These are phyloP conservation scores for Xylaria castorea DNA, from an alignment of 495 filamentous ascomycete genomes.

Conservation along the genomic window DNA sequence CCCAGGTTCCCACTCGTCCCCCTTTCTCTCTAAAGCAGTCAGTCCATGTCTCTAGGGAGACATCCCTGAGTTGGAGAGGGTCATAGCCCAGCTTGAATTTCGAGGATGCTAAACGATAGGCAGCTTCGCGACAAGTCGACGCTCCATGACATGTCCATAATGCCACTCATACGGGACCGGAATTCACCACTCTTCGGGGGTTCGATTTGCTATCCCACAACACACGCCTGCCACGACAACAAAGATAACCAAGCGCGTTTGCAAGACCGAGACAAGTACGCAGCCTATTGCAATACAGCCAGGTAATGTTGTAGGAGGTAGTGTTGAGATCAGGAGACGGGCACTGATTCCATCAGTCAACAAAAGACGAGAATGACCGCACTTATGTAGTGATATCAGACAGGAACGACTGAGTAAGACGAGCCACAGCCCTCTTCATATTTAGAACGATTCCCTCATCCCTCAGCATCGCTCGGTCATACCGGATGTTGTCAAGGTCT, in stretches of 20 bases:
- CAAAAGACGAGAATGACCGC: background rate
- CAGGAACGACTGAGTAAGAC: background rate
- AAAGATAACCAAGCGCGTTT: background rate
- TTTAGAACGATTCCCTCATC: background rate
- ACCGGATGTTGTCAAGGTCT: background rate
- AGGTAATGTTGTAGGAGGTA: background rate
- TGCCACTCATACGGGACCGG: background rate
- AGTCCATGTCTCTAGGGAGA: background rate
- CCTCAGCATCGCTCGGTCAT: background rate
- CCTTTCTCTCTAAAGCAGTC: background rate
- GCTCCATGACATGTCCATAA: background rate
- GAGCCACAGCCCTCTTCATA: slow-evolving; percentile 6
- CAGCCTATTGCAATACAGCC: background rate
- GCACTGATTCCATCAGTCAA: background rate
- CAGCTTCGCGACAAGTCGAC: background rate
- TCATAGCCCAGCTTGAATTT: background rate
- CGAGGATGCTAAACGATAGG: background rate
- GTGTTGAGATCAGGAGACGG: background rate
- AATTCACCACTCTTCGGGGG: too few relatives aligned
- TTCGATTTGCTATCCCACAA: background rate
- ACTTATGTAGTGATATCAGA: slow-evolving; percentile 3
- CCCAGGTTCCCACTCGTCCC: background rate
- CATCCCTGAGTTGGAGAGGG: background rate
- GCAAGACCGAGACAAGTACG: background rate
- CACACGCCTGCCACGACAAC: background rate